Evolutionary conservation across 495 filamentous ascomycete genomes (phyloP).

Genomic region (Penicillium canescens): DNA sequence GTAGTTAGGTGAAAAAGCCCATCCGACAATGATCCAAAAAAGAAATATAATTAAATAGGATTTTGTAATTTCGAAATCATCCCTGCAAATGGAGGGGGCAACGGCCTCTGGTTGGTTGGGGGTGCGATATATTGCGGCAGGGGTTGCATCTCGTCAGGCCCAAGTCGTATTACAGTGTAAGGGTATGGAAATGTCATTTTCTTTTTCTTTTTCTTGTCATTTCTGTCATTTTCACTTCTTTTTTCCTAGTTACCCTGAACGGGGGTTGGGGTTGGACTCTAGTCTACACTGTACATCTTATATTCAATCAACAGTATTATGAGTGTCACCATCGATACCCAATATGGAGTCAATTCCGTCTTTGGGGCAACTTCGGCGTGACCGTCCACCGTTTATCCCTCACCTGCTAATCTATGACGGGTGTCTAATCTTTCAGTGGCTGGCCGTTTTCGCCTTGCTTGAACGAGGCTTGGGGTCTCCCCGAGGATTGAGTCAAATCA

Average conservation of each 20-base stretch:
- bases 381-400: conserved; percentile 1
- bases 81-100: conserved; percentile 22
- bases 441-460: conserved; percentile 12
- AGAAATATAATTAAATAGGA: conserved; percentile 9
- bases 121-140: conserved; percentile 28
- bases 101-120: conserved; percentile 31
- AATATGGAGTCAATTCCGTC: not conserved
- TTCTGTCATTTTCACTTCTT: conserved; percentile 6
- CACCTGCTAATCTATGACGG: conserved; percentile 4
- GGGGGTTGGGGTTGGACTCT: no score
- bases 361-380: not conserved
- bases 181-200: conserved; percentile 14
- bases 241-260: conserved; percentile 6
- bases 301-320: no score
- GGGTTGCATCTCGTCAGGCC: conserved; percentile 28
- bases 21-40: conserved; percentile 4
- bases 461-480: not conserved
- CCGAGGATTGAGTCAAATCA: conserved; percentile 6
- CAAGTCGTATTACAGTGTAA: conserved; percentile 25
- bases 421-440: conserved; percentile 17
- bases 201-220: conserved; percentile 3
- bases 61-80: conserved; percentile 18
- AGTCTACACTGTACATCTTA: no score
- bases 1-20: conserved; percentile 8
- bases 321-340: not conserved